phyloP scores from a whole-genome alignment of 768 basidiomycete genomes.

The Paxillus rubicundulus region DNA sequence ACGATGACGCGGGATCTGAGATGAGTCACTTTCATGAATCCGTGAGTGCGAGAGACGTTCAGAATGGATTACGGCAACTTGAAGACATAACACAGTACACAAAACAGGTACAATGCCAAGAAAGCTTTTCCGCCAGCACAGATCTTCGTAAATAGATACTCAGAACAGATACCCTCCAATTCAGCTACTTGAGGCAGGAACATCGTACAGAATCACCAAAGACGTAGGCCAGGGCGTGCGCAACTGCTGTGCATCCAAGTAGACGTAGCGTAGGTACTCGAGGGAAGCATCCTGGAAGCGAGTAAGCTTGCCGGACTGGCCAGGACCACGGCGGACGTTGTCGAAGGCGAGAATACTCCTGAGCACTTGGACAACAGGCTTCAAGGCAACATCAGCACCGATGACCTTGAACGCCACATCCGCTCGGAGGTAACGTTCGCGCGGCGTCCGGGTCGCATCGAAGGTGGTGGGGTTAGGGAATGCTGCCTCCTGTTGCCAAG shows the following conservation, averaged over 20 bases:
- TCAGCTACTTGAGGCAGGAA: conserved; percentile 12
- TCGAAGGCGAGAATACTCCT: conserved; percentile 58
- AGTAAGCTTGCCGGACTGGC: conserved; percentile 60
- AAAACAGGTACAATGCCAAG: conserved; percentile 6
- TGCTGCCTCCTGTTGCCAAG: conserved; percentile 39
- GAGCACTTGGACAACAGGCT: conserved; percentile 60
- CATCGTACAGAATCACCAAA: conserved; percentile 50
- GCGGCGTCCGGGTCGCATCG: conserved; percentile 42
- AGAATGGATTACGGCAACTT: neutral
- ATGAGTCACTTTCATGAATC: no score
- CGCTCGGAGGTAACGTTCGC: conserved; percentile 45
- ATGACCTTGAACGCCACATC: conserved; percentile 50
- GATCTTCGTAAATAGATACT: neutral
- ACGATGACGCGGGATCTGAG: no score
- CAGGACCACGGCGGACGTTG: conserved; percentile 64
- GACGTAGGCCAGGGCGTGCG: conserved; percentile 66
- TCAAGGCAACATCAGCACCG: conserved; percentile 54
- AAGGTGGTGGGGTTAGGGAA: conserved; percentile 50
- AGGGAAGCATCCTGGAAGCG: conserved; percentile 51
- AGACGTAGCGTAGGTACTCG: conserved; percentile 51
- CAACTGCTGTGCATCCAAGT: conserved; percentile 50
- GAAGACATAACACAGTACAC: neutral
- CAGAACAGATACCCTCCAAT: neutral
- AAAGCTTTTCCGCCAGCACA: neutral
- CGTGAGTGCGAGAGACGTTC: neutral